These are phyloP conservation scores for Dendrobium chrysotoxum DNA, from an alignment of 106 monocot species.

Conservation along the genomic window DNA sequence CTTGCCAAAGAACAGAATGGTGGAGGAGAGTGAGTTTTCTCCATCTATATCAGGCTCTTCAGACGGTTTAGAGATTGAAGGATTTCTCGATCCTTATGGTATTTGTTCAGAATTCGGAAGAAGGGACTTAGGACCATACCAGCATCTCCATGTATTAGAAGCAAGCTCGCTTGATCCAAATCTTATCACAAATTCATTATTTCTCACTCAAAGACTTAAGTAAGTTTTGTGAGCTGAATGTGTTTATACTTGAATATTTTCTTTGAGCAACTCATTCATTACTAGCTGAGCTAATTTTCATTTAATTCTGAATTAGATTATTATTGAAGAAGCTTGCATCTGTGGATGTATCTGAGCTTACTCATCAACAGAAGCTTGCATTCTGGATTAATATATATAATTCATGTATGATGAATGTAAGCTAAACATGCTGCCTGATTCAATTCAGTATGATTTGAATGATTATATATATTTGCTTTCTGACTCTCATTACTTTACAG, in stretches of 20 bases:
- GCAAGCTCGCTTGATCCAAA: background rate
- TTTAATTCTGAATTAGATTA: conserved; percentile 30
- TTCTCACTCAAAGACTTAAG: conserved; percentile 8
- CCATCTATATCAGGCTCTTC: conserved; percentile 8
- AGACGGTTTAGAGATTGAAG: conserved; percentile 10
- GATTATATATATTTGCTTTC: background rate
- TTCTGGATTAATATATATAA: conserved; percentile 99
- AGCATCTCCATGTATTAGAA: background rate
- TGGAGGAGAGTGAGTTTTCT: background rate
- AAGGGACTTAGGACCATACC: conserved; percentile 35
- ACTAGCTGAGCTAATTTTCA: background rate
- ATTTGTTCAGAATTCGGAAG: conserved; percentile 51
- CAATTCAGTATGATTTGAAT: background rate
- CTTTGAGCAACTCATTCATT: background rate
- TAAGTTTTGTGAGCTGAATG: conserved; percentile 3
- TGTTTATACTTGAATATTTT: background rate
- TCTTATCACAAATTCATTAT: background rate
- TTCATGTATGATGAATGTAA: conserved; percentile 98
- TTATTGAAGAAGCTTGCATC: conserved; percentile 55
- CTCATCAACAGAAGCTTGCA: conserved; percentile 90
- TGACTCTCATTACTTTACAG: background rate
- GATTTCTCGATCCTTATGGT: conserved; percentile 55
- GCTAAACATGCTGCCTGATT: background rate
- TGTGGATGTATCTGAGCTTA: conserved; percentile 58
- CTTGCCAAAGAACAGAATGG: conserved; percentile 1